A percentile compares a stretch with the other conserved stretches of the same genome.
phyloP scores from a whole-genome alignment of 129 eudicot species.

The Flaveria trinervia region DNA sequence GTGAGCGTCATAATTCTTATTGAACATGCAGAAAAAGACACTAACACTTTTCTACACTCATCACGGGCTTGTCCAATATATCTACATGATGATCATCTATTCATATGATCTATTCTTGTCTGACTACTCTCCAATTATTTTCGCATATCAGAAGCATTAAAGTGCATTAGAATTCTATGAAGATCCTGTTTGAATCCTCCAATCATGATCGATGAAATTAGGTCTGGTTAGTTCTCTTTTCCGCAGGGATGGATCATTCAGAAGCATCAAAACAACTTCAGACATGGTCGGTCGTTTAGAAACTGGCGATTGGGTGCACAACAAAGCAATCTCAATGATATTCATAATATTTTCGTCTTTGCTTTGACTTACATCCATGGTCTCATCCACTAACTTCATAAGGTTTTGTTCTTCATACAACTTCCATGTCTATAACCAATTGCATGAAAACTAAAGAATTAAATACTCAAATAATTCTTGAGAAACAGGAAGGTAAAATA shows the following conservation, averaged over 20 bases:
- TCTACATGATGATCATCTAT: background rate
- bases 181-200: background rate
- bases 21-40: background rate
- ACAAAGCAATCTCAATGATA: constrained; percentile 8
- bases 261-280: constrained; percentile 6
- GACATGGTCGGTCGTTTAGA: constrained; percentile 2
- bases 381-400: background rate
- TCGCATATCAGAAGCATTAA: no score
- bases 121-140: no score
- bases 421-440: background rate
- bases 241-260: background rate
- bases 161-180: background rate
- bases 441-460: no score
- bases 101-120: no score
- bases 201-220: background rate
- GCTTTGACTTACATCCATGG: background rate
- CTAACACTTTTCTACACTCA: background rate
- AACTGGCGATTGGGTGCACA: constrained; percentile 10
- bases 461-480: no score
- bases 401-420: constrained; percentile 1
- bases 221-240: constrained; percentile 3
- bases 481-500: no score
- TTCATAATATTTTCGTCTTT: background rate
- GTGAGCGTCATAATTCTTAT: background rate
- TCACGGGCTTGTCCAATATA: background rate